Conservation (phyloP, 441 rosid genomes). For the Raphanus hybrid region DNA sequence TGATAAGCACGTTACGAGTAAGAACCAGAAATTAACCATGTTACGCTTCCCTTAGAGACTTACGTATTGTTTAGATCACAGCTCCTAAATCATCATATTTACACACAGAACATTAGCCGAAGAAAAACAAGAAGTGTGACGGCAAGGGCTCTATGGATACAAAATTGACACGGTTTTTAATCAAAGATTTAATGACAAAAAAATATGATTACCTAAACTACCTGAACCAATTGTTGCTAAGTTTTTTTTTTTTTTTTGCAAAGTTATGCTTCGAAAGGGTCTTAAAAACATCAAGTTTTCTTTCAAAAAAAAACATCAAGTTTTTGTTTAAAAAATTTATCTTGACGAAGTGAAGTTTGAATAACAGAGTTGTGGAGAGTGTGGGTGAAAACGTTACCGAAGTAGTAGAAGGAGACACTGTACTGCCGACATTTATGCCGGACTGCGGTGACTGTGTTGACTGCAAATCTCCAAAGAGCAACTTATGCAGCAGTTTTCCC, state of each 20-base stretch:
- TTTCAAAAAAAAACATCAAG: no score
- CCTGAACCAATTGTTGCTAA: background rate
- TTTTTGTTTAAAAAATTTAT: background rate
- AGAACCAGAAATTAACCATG: background rate
- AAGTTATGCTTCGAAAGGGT: background rate
- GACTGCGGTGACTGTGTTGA: slow-evolving; percentile 79
- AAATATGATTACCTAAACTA: no score
- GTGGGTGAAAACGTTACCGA: slow-evolving; percentile 72
- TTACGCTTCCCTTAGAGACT: background rate
- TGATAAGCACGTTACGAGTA: background rate
- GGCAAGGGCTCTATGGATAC: background rate
- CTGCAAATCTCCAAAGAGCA: slow-evolving; percentile 73
- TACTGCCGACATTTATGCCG: slow-evolving; percentile 73
- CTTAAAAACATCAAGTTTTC: no score
- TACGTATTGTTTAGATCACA: background rate
- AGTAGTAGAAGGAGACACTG: slow-evolving; percentile 66
- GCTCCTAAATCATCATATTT: background rate
- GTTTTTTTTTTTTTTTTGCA: background rate
- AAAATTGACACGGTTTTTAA: background rate
- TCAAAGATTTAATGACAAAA: background rate
- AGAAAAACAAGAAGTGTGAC: background rate
- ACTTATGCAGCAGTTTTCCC: slow-evolving; percentile 73
- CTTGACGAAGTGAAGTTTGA: slow-evolving; percentile 1
- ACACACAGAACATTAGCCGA: background rate
- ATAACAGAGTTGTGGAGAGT: slow-evolving; percentile 77